These are phyloP conservation scores for Crithidia sp. DNA, from an alignment of 208 protist genomes.

Conservation along the genomic window DNA sequence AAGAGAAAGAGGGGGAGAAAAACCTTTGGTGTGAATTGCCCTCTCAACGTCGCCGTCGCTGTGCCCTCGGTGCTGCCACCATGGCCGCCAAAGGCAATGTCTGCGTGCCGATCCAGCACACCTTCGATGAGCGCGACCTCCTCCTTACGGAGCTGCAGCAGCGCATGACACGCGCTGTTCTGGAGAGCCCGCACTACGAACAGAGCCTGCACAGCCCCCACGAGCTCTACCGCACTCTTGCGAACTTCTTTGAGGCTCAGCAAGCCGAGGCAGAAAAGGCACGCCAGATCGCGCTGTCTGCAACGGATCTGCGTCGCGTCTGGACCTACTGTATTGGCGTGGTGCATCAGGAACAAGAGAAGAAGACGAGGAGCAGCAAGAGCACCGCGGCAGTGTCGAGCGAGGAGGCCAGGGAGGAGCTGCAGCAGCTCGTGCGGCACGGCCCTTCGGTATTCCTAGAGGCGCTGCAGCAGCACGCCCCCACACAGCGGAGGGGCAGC, in stretches of 20 bases:
- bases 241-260: conserved; percentile 50
- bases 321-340: conserved; percentile 28
- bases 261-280: conserved; percentile 22
- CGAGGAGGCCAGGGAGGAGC: background rate
- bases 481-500: background rate
- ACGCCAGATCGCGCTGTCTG: conserved; percentile 23
- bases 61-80: too few species aligned
- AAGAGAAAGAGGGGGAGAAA: too few species aligned
- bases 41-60: too few species aligned
- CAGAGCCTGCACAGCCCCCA: conserved; percentile 16
- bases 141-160: conserved; percentile 43
- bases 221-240: conserved; percentile 48
- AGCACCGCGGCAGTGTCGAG: background rate
- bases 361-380: background rate
- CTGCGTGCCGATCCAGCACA: conserved; percentile 13
- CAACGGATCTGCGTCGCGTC: conserved; percentile 27
- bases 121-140: conserved; percentile 23
- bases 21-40: too few species aligned
- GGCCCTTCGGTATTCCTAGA: conserved; percentile 30
- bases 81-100: background rate
- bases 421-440: conserved; percentile 20
- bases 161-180: conserved; percentile 61
- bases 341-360: background rate
- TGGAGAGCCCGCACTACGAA: conserved; percentile 39
- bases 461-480: conserved; percentile 25